A percentile compares a stretch with the other conserved stretches of the same genome.
Evolutionary conservation across 305 asterid genomes (phyloP).

Genomic region (Ilex paraguariensis): DNA sequence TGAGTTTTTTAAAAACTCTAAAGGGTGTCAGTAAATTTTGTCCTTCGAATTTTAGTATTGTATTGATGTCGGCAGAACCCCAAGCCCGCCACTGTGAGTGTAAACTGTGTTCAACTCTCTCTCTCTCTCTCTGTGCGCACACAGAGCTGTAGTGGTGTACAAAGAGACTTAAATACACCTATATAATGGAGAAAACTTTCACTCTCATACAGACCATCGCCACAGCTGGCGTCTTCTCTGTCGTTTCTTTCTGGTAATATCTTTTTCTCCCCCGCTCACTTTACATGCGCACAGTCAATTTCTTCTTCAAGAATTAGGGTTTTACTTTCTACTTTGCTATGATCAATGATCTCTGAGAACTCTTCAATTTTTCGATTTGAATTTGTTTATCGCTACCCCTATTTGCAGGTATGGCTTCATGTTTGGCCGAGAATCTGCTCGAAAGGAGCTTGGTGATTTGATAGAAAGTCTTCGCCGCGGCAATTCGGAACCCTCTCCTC

Average conservation of each 20-base stretch:
- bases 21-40: too few relatives aligned
- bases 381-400: background rate
- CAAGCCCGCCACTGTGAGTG: too few relatives aligned
- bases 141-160: too few relatives aligned
- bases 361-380: background rate
- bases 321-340: too few relatives aligned
- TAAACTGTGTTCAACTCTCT: too few relatives aligned
- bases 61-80: too few relatives aligned
- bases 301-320: background rate
- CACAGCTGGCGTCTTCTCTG: slow-evolving; percentile 75
- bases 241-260: slow-evolving; percentile 66
- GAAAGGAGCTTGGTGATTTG: slow-evolving; percentile 68
- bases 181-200: slow-evolving; percentile 59
- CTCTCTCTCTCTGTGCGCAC: too few relatives aligned
- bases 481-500: slow-evolving; percentile 35
- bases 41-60: too few relatives aligned
- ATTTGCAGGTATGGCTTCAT: slow-evolving; percentile 73
- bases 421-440: slow-evolving; percentile 83
- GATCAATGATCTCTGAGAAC: too few relatives aligned
- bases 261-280: background rate
- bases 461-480: slow-evolving; percentile 61
- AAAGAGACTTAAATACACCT: too few relatives aligned
- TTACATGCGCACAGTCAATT: background rate
- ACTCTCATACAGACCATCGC: slow-evolving; percentile 67
- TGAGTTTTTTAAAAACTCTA: too few relatives aligned